phyloP scores from a whole-genome alignment of 805 yeast genomes.

The Wickerhamiella australiensis region DNA sequence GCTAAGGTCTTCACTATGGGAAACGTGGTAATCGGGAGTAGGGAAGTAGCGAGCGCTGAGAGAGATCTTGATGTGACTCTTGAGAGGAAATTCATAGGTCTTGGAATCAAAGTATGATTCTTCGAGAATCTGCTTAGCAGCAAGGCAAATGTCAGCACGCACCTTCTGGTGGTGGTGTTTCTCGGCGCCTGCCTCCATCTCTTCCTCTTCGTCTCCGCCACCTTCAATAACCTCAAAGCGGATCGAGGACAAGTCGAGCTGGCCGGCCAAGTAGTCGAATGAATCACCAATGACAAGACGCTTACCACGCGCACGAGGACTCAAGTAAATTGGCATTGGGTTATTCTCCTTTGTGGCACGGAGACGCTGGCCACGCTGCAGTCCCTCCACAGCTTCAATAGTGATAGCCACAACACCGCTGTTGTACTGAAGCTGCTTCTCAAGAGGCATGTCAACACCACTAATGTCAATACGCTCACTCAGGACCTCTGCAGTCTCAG shows the following conservation, averaged over 20 bases:
- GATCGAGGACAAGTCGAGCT: conserved; percentile 17
- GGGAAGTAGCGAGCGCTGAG: conserved; percentile 60
- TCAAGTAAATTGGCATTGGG: conserved; percentile 50
- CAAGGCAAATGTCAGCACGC: conserved; percentile 38
- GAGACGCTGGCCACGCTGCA: conserved; percentile 40
- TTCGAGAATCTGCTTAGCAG: conserved; percentile 28
- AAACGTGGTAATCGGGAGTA: conserved; percentile 42
- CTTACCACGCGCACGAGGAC: conserved; percentile 42
- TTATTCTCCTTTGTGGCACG: conserved; percentile 69
- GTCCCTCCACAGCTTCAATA: conserved; percentile 27
- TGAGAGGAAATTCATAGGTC: conserved; percentile 14
- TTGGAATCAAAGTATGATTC: conserved; percentile 20
- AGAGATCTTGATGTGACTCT: conserved; percentile 14
- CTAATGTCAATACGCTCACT: conserved; percentile 23
- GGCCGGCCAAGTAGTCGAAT: conserved; percentile 24
- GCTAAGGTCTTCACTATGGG: conserved; percentile 60
- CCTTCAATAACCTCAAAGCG: conserved; percentile 21
- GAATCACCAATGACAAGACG: conserved; percentile 20
- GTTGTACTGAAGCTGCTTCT: conserved; percentile 44
- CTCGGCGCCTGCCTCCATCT: conserved; percentile 12
- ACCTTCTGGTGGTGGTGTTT: conserved; percentile 13
- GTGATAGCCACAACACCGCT: conserved; percentile 70
- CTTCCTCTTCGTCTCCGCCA: conserved; percentile 13
- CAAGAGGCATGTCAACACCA: conserved; percentile 27
- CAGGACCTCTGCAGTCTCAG: conserved; percentile 23